Percentiles rank a stretch among this genome's conserved stretches.
phyloP scores from a whole-genome alignment of 805 yeast species.

The Kregervanrija delftensis region DNA sequence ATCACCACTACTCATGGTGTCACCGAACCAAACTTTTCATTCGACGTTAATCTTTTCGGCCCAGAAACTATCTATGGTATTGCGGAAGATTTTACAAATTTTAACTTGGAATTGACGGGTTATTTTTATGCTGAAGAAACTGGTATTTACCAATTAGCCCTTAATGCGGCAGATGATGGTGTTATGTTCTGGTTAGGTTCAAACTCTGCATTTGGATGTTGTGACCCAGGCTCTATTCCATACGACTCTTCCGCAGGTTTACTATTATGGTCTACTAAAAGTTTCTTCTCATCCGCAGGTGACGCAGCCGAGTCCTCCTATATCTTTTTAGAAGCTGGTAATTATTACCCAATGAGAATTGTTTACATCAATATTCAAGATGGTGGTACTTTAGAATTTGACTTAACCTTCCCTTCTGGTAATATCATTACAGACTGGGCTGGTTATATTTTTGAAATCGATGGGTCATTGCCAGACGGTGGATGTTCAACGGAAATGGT shows the following conservation, averaged over 20 bases:
- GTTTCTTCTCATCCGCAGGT: too few species aligned
- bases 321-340: slow-evolving; percentile 2
- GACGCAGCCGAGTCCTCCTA: background rate
- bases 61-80: background rate
- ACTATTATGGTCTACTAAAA: background rate
- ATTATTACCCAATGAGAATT: slow-evolving; percentile 6
- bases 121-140: background rate
- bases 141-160: slow-evolving; percentile 1
- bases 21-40: slow-evolving; percentile 4
- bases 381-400: too few species aligned
- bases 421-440: too few species aligned
- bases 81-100: background rate
- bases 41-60: background rate
- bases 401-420: too few species aligned
- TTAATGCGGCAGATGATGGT: slow-evolving; percentile 3
- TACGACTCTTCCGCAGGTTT: background rate
- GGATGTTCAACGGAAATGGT: too few species aligned
- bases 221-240: slow-evolving; percentile 1
- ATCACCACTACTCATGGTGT: slow-evolving; percentile 4
- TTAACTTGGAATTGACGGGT: too few species aligned
- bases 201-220: slow-evolving; percentile 8
- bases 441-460: too few species aligned
- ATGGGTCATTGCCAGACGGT: too few species aligned
- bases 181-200: slow-evolving; percentile 5
- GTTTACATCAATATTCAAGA: slow-evolving; percentile 1